Evolutionary conservation across 2,329 filamentous ascomycete genomes (phyloP), one percentile per base, ranked within the genome.

Genomic region (Monosporascus ibericus): DNA sequence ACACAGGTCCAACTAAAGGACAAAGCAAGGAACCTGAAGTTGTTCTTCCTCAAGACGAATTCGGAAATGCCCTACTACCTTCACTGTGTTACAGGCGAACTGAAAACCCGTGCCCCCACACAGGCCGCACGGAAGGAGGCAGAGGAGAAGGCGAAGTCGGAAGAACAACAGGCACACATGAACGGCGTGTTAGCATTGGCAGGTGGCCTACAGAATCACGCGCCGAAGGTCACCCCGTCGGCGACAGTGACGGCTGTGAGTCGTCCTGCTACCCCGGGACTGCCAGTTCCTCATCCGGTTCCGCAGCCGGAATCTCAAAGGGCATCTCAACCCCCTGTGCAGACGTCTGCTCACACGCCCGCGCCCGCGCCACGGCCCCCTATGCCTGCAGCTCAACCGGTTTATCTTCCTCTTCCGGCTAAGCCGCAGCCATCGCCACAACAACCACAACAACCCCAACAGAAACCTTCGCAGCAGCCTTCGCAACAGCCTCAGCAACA

Each of bases 1-100:
- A 95, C 91, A 44, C 90, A 96, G 65, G 91, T 96, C 0, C 91
- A 95, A 66, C 76, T 95, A 14, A 96, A 96, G 68, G 90, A 96
- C 66, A 96, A 96, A 70, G 90, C 90, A 1, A 79, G 90, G 48
- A 96, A 96, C 58, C 72, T 95, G 48, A 96, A 95, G 68, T 73
- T 96, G 0, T 95, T 94, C 72, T 95, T 95, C 69, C 73, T 96
- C 50, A 96, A 96, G 73, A 92, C 87, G 18, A 90, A 90, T 49
- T 91, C 90, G 5, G 91, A 96, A 63, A 92, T 96, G 68, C 91
- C 91, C 0, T 90, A 88, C 61, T 94, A 94, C 60, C 72, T 96
- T 22, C 86, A 92, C 63, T 88, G 88, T 30, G 91, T 96, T 11
- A 96, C 91, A 0, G 91, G 91, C 3, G 91, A 96, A 70, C 74